Base-by-base conservation (phyloP, 306 rosid genomes). In the Corylus americana region DNA sequence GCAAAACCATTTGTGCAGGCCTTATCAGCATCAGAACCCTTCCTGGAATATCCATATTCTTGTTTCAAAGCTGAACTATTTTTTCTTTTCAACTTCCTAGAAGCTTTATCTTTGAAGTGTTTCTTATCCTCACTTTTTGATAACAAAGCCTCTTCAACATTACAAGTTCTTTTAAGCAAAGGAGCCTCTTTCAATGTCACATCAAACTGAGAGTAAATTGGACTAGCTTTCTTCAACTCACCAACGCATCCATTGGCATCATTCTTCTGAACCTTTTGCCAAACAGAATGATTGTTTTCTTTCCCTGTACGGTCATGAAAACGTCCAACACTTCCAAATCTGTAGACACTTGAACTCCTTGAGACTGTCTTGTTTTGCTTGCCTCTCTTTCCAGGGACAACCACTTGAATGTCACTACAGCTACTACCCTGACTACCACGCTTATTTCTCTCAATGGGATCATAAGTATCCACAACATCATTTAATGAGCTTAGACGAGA, bases 231-330 rank as follows among this genome's bases (percentile, higher is more conserved):
- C 83, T 89, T 89, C 76, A 82, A 54, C 77, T 86, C 89, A 54
- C 77, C 81, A 62, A 27, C 45, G 79, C 87, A 74, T 55, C 79
- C 91, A 66, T 78, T 78, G 66, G 82, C 73, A 29, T 68, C 76
- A 39, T 85, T 84, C 84, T 78, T 91, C 87, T 91, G 91, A 80
- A 93, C 98, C 87, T 87, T 93, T 81, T 93, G 89, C 98, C 98
- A 93, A 44, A 93, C 84, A 18, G 98, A 83, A 81, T 85, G 92
- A 69, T 78, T 84, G 75, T 81, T 90, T 87, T 84, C 97, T 86
- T 90, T 93, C 80, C 92, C 89, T 2, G 83, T 39, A 79, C 86
- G 89, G 77, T 83, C 81, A 63, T 86, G 87, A 57, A 63, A 73
- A 80, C 75, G 68, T 53, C 85, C 91, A 66, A 53, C 54, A 42